Base-by-base conservation (phyloP, 192 early-diverging fungal genomes). In the Jimgerdemannia lactiflua region DNA sequence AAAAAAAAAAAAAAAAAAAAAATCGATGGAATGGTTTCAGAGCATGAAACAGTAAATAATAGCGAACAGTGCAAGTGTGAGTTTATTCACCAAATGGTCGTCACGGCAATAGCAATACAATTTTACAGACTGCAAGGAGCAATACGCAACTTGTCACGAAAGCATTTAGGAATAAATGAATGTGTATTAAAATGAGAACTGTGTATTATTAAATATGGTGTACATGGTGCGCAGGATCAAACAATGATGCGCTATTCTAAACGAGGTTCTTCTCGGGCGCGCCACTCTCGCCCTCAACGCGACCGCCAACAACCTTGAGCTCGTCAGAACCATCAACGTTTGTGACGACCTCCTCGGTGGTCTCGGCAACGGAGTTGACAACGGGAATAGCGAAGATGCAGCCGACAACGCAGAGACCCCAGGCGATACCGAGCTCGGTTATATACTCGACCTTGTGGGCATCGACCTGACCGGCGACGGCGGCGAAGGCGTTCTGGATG, bases 401-500 rank as follows among this genome's bases (percentile, higher is more conserved):
- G 69, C 80, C 79, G 74, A 68, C 74, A 43, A 67, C 68, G 64
- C 74, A 77, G 54, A 77, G 10, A 54, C 42, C 78, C 44, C 76
- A 79, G 49, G 66, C 17, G 54, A 79, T 44, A 69, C 71, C 73
- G 64, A 88, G 80, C 72, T 87, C 81, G 69, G 80, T 73, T 81
- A 89, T 75, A 69, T 80, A 87, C 18, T 85, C 63, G 39, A 82
- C 80, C 4, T 76, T 64, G 43, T 79, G 80, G 39, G 92, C 89
- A 74, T 91, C 91, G 70, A 92, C 79, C 72, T 91, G 89, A 88
- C 91, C 91, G 0, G 90, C 85, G 44, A 94, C 86, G 70, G 91
- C 93, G 68, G 82, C 88, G n/a, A 88, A 92, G 70, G 89, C 87
- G 73, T 90, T 92, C 87, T 96, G 95, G 71, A 95, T 91, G 70